Evolutionary conservation across 768 basidiomycete species (phyloP).

Genomic region (Mycena vitilis): DNA sequence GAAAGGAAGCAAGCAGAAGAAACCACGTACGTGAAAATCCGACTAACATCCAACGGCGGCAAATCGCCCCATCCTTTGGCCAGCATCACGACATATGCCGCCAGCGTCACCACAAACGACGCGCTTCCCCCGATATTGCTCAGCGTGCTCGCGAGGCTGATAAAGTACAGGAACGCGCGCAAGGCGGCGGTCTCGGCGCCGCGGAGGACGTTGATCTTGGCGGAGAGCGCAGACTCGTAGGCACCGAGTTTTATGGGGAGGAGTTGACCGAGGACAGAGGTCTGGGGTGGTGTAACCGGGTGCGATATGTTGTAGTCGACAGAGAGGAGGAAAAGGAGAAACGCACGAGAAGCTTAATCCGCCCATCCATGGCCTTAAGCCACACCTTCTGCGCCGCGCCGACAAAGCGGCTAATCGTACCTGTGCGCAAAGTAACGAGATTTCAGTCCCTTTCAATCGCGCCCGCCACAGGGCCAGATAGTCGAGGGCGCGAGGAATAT

Average conservation of each 20-base stretch:
- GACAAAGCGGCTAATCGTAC: conserved; percentile 19
- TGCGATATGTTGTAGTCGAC: too few relatives aligned
- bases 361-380: conserved; percentile 21
- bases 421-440: too few relatives aligned
- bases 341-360: conserved; percentile 30
- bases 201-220: conserved; percentile 19
- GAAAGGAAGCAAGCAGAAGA: too few relatives aligned
- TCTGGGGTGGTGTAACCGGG: too few relatives aligned
- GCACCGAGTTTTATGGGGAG: conserved; percentile 33
- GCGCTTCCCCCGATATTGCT: conserved; percentile 18
- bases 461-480: too few relatives aligned
- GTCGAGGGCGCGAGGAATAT: too few relatives aligned
- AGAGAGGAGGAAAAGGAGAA: too few relatives aligned
- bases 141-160: conserved; percentile 6
- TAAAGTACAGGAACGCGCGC: neutral
- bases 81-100: conserved; percentile 19
- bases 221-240: conserved; percentile 17
- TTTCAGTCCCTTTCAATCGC: too few relatives aligned
- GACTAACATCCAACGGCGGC: conserved; percentile 17
- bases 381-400: conserved; percentile 22
- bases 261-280: conserved; percentile 27
- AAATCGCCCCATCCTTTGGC: conserved; percentile 10
- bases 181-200: conserved; percentile 10
- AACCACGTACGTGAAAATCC: conserved; percentile 17
- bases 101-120: conserved; percentile 22